Percentiles rank a stretch among this genome's conserved stretches.
phyloP scores from a whole-genome alignment of 2,329 filamentous ascomycete species.

The Pezicula neosporulosa region DNA sequence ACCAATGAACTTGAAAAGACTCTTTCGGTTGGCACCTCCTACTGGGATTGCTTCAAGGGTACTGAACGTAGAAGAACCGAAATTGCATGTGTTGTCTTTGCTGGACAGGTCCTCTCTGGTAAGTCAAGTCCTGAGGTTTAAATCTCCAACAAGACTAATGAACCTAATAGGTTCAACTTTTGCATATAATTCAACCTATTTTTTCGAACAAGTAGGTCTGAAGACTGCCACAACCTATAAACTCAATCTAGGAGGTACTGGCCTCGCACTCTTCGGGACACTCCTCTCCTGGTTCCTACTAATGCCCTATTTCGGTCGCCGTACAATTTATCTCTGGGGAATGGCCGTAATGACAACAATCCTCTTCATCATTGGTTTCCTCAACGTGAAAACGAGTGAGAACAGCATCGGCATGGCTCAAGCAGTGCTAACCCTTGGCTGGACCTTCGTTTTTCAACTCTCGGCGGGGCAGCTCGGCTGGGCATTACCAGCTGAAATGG shows the following conservation, averaged over 20 bases:
- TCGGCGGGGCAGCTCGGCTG: conserved; percentile 53
- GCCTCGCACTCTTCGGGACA: conserved; percentile 40
- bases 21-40: conserved; percentile 34
- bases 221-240: conserved; percentile 35
- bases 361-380: conserved; percentile 40
- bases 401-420: conserved; percentile 34
- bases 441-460: conserved; percentile 51
- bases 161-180: conserved; percentile 32
- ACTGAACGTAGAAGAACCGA: conserved; percentile 43
- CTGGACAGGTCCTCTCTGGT: conserved; percentile 34
- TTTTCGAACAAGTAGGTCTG: conserved; percentile 44
- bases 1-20: conserved; percentile 44
- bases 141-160: not conserved
- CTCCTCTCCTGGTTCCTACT: conserved; percentile 44
- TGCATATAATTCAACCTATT: conserved; percentile 41
- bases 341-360: conserved; percentile 30
- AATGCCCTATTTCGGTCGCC: conserved; percentile 38
- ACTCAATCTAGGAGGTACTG: conserved; percentile 39
- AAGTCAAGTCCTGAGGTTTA: not conserved
- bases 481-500: conserved; percentile 48
- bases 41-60: conserved; percentile 45
- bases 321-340: conserved; percentile 39
- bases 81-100: conserved; percentile 39
- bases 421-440: conserved; percentile 45
- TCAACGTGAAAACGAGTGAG: conserved; percentile 35